Percentiles rank a stretch among this genome's conserved stretches.
Evolutionary conservation across 352 stramenopile species (phyloP).

Genomic region (Globisporangium okanoganense): DNA sequence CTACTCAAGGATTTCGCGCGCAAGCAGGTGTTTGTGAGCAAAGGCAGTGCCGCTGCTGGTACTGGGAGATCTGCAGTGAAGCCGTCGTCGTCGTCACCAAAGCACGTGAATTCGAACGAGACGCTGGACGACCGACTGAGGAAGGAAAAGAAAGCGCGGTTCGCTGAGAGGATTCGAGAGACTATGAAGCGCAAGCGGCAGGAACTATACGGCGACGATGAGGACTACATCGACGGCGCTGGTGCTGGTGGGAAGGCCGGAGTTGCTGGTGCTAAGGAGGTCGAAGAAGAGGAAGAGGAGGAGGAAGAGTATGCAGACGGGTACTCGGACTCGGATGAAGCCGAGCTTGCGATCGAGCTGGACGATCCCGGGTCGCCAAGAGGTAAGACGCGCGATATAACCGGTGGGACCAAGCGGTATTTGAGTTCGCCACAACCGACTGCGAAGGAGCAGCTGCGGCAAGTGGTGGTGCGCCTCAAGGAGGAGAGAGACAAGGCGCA

Average conservation of each 20-base stretch:
- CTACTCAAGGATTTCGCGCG: slow-evolving; percentile 20
- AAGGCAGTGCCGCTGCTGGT: neutral
- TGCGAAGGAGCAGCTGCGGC: slow-evolving; percentile 23
- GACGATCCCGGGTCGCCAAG: slow-evolving; percentile 3
- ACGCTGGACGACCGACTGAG: slow-evolving; percentile 42
- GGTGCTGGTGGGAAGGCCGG: neutral
- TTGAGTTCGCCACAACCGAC: neutral
- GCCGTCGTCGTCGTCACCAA: neutral
- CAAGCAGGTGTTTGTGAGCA: neutral
- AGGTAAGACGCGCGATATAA: slow-evolving; percentile 18
- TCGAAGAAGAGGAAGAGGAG: slow-evolving; percentile 14
- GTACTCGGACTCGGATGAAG: slow-evolving; percentile 36
- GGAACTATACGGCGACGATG: slow-evolving; percentile 17
- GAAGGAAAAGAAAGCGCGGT: slow-evolving; percentile 19
- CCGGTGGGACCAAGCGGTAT: slow-evolving; percentile 16
- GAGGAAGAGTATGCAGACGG: slow-evolving; percentile 28
- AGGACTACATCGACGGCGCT: slow-evolving; percentile 16
- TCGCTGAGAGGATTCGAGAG: neutral
- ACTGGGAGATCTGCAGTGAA: neutral
- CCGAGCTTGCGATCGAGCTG: slow-evolving; percentile 28
- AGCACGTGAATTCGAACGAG: slow-evolving; percentile 23
- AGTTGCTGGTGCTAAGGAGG: slow-evolving; percentile 18
- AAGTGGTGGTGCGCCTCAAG: slow-evolving; percentile 29
- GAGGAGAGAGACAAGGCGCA: slow-evolving; percentile 21
- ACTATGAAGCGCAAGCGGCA: slow-evolving; percentile 19